phyloP scores from a whole-genome alignment of 805 yeast species.

The Starmerella asiatica region DNA sequence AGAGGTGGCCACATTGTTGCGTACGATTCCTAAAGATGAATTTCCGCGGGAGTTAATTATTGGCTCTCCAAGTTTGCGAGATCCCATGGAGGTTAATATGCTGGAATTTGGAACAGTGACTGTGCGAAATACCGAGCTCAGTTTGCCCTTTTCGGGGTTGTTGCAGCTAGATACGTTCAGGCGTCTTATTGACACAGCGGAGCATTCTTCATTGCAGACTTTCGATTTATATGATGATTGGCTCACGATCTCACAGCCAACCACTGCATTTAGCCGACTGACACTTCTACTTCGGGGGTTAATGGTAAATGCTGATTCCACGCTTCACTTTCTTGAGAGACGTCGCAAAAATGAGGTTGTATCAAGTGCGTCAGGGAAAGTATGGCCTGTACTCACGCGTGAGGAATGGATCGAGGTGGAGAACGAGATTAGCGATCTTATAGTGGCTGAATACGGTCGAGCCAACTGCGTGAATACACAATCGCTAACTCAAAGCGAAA shows the following conservation, averaged over 20 bases:
- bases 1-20: constrained; percentile 80
- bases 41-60: constrained; percentile 88
- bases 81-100: constrained; percentile 94
- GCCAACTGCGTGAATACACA: constrained; percentile 76
- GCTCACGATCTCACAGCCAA: constrained; percentile 68
- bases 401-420: constrained; percentile 92
- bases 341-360: constrained; percentile 50
- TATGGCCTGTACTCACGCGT: constrained; percentile 84
- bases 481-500: constrained; percentile 82
- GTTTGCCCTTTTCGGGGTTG: constrained; percentile 79
- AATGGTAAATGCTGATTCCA: constrained; percentile 52
- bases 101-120: constrained; percentile 87
- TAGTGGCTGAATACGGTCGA: constrained; percentile 70
- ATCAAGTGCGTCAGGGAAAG: constrained; percentile 64
- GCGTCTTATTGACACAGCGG: constrained; percentile 69
- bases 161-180: constrained; percentile 67
- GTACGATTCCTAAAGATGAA: constrained; percentile 83
- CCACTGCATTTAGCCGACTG: constrained; percentile 86
- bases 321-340: neutral
- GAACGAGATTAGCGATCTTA: constrained; percentile 72
- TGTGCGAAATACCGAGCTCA: constrained; percentile 77
- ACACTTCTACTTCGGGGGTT: constrained; percentile 71
- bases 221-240: constrained; percentile 92
- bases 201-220: constrained; percentile 83
- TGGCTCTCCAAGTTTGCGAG: constrained; percentile 79